Evolutionary conservation across 768 basidiomycete genomes (phyloP).

Genomic region (Imleria badia): DNA sequence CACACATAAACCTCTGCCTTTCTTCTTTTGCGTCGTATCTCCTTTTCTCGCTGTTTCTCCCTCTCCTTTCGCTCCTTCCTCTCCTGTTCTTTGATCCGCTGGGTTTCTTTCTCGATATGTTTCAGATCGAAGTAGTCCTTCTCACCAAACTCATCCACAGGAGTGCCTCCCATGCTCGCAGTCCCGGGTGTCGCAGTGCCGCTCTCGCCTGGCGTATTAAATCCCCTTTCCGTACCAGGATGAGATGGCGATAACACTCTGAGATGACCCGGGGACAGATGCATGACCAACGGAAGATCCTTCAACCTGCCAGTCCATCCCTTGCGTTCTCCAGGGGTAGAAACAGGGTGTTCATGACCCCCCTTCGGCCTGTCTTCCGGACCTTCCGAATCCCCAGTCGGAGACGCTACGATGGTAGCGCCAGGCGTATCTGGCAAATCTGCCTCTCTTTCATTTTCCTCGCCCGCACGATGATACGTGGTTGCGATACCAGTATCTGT

Average conservation of each 20-base stretch:
- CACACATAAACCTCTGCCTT: constrained; percentile 77
- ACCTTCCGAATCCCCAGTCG: constrained; percentile 8
- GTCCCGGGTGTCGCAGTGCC: constrained; percentile 16
- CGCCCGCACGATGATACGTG: background rate
- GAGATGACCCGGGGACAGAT: constrained; percentile 14
- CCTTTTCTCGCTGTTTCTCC: constrained; percentile 31
- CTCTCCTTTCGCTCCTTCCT: constrained; percentile 39
- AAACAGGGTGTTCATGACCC: background rate
- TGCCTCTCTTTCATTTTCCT: constrained; percentile 7
- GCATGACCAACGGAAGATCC: constrained; percentile 37
- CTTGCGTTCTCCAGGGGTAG: constrained; percentile 15
- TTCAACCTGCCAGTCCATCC: constrained; percentile 40
- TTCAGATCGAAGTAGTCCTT: constrained; percentile 33
- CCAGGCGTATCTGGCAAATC: constrained; percentile 18
- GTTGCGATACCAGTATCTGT: constrained; percentile 10
- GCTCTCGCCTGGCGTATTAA: constrained; percentile 16
- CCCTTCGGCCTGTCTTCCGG: background rate
- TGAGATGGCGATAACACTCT: constrained; percentile 9
- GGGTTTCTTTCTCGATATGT: constrained; percentile 28
- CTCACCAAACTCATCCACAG: constrained; percentile 20
- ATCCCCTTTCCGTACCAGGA: constrained; percentile 6
- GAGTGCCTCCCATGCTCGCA: constrained; percentile 19
- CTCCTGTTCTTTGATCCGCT: constrained; percentile 17
- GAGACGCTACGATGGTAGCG: constrained; percentile 16
- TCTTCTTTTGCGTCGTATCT: constrained; percentile 55